These are phyloP conservation scores for Teratosphaeria destructans DNA, from an alignment of 2,329 filamentous ascomycete species.

Conservation along the genomic window DNA sequence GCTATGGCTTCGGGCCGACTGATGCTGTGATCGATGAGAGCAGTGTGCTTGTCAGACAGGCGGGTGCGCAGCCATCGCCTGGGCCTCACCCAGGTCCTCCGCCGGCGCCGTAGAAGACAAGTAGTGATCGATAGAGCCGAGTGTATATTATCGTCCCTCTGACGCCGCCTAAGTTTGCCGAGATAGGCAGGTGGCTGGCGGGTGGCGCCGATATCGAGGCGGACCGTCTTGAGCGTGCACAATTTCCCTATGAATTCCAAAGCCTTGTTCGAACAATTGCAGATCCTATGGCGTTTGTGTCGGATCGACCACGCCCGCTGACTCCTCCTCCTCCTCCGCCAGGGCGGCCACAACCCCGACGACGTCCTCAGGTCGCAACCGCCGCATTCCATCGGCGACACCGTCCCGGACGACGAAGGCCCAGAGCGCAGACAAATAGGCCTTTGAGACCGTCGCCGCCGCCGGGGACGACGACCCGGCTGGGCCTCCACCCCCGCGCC, in stretches of 20 bases:
- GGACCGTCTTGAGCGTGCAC: neutral
- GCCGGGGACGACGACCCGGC: neutral
- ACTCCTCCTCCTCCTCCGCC: neutral
- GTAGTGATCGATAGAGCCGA: neutral
- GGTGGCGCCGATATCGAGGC: neutral
- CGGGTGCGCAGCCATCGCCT: neutral
- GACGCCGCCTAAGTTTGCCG: neutral
- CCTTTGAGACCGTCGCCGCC: neutral
- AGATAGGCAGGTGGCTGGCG: neutral
- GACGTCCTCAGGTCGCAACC: neutral
- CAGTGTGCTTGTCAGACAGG: slow-evolving; percentile 19
- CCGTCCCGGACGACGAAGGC: neutral
- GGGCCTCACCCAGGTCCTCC: neutral
- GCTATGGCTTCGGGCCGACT: slow-evolving; percentile 22
- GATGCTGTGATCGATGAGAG: slow-evolving; percentile 20
- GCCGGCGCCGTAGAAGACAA: neutral
- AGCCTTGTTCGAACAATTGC: neutral
- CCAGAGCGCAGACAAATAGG: neutral
- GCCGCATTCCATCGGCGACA: neutral
- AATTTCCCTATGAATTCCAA: neutral
- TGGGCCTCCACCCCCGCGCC: neutral
- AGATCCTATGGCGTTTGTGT: no score
- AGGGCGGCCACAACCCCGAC: neutral
- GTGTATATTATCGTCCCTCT: neutral
- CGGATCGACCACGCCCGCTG: neutral